These are phyloP conservation scores for Boletales sp. DNA, from an alignment of 768 basidiomycete genomes.

Conservation along the genomic window DNA sequence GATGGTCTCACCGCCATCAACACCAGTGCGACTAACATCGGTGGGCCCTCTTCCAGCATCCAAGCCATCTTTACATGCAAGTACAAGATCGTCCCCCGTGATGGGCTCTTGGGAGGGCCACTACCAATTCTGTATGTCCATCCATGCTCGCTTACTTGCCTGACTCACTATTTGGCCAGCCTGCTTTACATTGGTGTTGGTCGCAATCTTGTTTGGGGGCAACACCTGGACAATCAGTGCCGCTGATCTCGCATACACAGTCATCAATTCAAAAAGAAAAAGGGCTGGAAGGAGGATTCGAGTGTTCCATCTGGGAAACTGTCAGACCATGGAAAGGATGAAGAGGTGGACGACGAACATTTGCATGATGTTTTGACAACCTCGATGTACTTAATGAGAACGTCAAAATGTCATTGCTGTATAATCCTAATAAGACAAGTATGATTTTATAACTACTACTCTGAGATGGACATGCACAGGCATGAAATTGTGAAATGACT, in stretches of 20 bases:
- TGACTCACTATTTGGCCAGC: conserved; percentile 13
- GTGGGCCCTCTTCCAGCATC: conserved; percentile 42
- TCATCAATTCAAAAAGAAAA: conserved; percentile 34
- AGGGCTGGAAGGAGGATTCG: no score
- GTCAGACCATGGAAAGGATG: no score
- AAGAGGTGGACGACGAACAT: no score
- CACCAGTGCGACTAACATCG: conserved; percentile 61
- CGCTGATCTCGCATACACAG: conserved; percentile 44
- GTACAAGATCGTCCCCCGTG: conserved; percentile 40
- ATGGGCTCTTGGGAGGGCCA: conserved; percentile 41
- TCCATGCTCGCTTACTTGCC: no score
- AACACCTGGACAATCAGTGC: conserved; percentile 45
- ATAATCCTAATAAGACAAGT: no score
- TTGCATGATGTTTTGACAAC: no score
- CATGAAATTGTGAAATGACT: no score
- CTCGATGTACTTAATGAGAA: no score
- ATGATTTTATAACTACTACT: no score
- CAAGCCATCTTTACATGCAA: conserved; percentile 40
- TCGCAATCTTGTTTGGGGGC: conserved; percentile 44
- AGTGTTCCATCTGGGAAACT: no score
- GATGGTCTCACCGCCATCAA: conserved; percentile 47
- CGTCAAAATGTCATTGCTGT: no score
- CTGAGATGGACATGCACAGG: no score
- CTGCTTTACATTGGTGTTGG: conserved; percentile 35
- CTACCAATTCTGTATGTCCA: conserved; percentile 39